Conservation (phyloP, 768 basidiomycete genomes). For the Neoboletus subvelutipes region DNA sequence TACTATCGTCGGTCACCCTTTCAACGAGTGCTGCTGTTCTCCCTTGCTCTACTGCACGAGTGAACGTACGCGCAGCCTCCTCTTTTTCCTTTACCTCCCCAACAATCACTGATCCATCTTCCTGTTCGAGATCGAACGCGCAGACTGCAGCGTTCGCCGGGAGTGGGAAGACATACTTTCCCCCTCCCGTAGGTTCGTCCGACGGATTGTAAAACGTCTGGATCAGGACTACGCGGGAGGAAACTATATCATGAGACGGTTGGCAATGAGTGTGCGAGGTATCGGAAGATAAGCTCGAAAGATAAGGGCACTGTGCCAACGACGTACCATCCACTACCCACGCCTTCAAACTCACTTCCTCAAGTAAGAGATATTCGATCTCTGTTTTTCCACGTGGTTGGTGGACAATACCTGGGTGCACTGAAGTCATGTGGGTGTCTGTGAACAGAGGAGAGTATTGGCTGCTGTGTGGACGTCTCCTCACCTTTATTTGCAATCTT, state of each 20-base stretch:
- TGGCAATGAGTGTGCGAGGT: not conserved
- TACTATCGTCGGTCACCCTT: conserved; percentile 52
- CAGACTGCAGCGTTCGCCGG: conserved; percentile 56
- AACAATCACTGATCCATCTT: conserved; percentile 42
- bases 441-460: not conserved
- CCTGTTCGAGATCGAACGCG: conserved; percentile 48
- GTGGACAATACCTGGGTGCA: conserved; percentile 33
- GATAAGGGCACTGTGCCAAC: not conserved
- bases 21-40: conserved; percentile 46
- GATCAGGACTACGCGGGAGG: conserved; percentile 42
- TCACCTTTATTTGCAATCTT: conserved; percentile 13
- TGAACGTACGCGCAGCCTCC: conserved; percentile 40
- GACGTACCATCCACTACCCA: conserved; percentile 45
- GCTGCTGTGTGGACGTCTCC: conserved; percentile 6
- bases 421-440: conserved; percentile 16
- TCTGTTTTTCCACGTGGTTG: conserved; percentile 21
- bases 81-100: conserved; percentile 51
- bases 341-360: conserved; percentile 41
- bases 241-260: conserved; percentile 29
- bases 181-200: conserved; percentile 39
- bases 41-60: conserved; percentile 41
- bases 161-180: conserved; percentile 59
- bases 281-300: not conserved
- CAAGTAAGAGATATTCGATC: conserved; percentile 39
- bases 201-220: conserved; percentile 44